phyloP scores from a whole-genome alignment of 73 alveolate genomes.

The Blepharisma stoltei region DNA sequence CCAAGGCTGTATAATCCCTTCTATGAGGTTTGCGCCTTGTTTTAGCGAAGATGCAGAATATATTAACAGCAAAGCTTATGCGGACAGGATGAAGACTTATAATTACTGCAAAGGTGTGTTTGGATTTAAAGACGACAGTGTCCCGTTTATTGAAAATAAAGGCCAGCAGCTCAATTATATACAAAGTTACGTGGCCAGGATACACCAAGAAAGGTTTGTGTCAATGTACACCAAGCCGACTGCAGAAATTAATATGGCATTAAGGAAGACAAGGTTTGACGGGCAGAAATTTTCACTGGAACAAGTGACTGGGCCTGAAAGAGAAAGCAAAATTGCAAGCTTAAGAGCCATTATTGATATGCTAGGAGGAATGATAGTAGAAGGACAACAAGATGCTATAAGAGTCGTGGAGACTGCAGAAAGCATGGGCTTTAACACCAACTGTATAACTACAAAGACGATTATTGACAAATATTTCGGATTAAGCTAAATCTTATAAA shows the following conservation, averaged over 20 bases:
- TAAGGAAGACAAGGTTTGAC: neutral
- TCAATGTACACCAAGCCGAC: neutral
- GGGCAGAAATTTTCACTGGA: neutral
- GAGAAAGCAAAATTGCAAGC: neutral
- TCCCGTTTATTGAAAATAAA: constrained; percentile 19
- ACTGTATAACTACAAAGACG: neutral
- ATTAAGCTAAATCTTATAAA: neutral
- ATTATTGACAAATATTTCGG: constrained; percentile 22
- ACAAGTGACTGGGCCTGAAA: neutral
- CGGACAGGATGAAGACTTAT: constrained; percentile 19
- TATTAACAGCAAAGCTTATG: constrained; percentile 18
- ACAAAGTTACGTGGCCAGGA: neutral
- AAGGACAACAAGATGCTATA: constrained; percentile 1
- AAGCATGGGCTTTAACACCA: neutral
- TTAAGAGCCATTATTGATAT: neutral
- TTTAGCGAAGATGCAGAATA: neutral
- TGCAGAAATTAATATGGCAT: neutral
- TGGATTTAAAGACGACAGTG: neutral
- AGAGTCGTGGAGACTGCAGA: neutral
- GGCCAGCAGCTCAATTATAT: neutral
- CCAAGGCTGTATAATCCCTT: neutral
- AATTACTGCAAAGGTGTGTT: neutral
- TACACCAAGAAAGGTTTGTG: constrained; percentile 15
- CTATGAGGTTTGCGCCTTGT: constrained; percentile 21
- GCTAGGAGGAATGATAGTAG: constrained; percentile 1